phyloP scores from a whole-genome alignment of 768 basidiomycete species.

The Auricularia heimuer region DNA sequence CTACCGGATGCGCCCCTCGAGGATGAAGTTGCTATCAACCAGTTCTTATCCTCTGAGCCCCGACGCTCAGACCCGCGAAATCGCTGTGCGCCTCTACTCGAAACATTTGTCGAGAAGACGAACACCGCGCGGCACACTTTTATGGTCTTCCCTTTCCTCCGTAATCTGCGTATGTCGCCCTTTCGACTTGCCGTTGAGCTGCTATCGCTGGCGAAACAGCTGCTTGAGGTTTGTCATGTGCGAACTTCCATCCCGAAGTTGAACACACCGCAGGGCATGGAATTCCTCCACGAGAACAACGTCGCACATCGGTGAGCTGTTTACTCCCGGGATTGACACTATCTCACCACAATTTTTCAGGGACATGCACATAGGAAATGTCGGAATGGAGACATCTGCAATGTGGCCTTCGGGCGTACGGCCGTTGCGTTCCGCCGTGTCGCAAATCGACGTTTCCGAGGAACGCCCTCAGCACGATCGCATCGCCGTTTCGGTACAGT shows the following conservation, averaged over 20 bases:
- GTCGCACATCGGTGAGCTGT: not conserved
- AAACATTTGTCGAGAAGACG: not conserved
- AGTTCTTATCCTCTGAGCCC: not conserved
- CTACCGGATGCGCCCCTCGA: not conserved
- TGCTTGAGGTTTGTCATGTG: not conserved
- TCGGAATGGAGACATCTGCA: not conserved
- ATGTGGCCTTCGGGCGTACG: not conserved
- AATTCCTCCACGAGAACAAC: not conserved
- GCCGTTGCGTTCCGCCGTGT: not conserved
- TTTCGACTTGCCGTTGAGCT: not conserved
- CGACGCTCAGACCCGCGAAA: not conserved
- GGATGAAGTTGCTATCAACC: not conserved
- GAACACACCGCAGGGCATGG: not conserved
- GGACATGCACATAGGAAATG: not conserved
- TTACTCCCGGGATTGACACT: not conserved
- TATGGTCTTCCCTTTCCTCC: constrained; percentile 1
- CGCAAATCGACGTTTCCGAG: not conserved
- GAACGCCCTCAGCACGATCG: not conserved
- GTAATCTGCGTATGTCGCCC: not conserved
- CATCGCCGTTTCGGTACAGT: not conserved
- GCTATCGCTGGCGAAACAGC: not conserved
- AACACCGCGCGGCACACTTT: not conserved
- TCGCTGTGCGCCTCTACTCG: not conserved
- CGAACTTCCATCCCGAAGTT: not conserved
- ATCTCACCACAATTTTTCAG: not conserved